Conservation (phyloP, 768 basidiomycete species). For the Tephrocybe sp. region DNA sequence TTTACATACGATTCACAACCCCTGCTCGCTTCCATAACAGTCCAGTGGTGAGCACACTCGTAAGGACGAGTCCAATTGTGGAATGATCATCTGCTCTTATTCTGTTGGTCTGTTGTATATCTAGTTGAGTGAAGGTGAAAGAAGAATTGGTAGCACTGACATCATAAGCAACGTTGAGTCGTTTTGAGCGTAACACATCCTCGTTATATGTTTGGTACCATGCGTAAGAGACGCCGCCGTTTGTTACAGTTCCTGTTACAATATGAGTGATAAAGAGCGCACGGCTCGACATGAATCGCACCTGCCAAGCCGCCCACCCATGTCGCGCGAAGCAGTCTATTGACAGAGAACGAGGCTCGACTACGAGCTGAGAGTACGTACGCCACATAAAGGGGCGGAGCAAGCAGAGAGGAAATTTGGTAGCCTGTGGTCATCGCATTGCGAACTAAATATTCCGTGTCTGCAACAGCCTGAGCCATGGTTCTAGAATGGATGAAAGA, state of each 20-base stretch:
- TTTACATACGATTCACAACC: slow-evolving; percentile 54
- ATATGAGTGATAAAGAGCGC: slow-evolving; percentile 1
- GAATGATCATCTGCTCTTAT: slow-evolving; percentile 73
- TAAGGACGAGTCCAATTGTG: slow-evolving; percentile 69
- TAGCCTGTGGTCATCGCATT: slow-evolving; percentile 67
- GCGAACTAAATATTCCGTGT: slow-evolving; percentile 67
- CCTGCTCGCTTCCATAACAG: slow-evolving; percentile 72
- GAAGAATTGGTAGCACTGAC: slow-evolving; percentile 32
- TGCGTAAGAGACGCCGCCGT: slow-evolving; percentile 61
- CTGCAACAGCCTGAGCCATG: slow-evolving; percentile 24
- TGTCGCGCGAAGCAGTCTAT: slow-evolving; percentile 66
- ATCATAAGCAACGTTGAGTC: slow-evolving; percentile 57
- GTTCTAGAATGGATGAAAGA: too few relatives aligned
- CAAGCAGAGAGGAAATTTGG: slow-evolving; percentile 61
- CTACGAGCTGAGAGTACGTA: slow-evolving; percentile 57
- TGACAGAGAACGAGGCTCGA: slow-evolving; percentile 53
- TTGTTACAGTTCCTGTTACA: slow-evolving; percentile 43
- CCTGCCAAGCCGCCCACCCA: slow-evolving; percentile 71
- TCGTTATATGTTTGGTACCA: slow-evolving; percentile 56
- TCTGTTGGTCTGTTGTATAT: slow-evolving; percentile 44
- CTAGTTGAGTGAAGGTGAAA: slow-evolving; percentile 4
- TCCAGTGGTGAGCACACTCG: slow-evolving; percentile 64
- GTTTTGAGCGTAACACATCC: slow-evolving; percentile 46
- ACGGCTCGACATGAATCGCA: slow-evolving; percentile 22
- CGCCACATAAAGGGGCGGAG: slow-evolving; percentile 59